These are phyloP conservation scores for Cladosporium velox DNA, from an alignment of 2,329 filamentous ascomycete species.

Conservation along the genomic window DNA sequence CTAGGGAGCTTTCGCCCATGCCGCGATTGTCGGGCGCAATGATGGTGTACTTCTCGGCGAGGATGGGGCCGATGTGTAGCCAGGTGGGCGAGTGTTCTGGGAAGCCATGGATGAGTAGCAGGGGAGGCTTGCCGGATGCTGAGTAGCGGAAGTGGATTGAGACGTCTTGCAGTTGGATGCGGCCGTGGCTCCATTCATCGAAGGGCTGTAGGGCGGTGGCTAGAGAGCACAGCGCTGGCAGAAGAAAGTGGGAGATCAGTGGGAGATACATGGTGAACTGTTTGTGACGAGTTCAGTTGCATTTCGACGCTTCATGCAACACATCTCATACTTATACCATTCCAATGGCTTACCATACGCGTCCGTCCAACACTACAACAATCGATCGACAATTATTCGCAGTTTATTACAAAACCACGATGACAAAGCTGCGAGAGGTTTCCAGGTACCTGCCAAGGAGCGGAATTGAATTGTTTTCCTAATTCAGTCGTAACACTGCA, in stretches of 20 bases:
- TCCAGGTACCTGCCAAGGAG: not conserved
- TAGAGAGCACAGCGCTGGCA: not conserved
- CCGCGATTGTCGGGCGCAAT: constrained; percentile 49
- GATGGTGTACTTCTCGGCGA: constrained; percentile 47
- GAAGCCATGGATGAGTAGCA: constrained; percentile 23
- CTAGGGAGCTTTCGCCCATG: constrained; percentile 38
- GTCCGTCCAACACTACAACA: not conserved
- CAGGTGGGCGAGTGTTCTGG: constrained; percentile 28
- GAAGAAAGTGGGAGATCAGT: not conserved
- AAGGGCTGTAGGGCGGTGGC: constrained; percentile 15
- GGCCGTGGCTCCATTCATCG: constrained; percentile 21
- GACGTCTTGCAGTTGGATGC: constrained; percentile 22
- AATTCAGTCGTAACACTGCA: not conserved
- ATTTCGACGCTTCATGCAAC: not conserved
- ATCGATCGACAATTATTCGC: not conserved
- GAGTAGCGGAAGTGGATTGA: constrained; percentile 25
- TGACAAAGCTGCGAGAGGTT: not conserved
- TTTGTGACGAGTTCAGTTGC: not conserved
- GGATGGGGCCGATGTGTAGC: constrained; percentile 44
- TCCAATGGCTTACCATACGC: not conserved
- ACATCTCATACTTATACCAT: not conserved
- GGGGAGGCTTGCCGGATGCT: constrained; percentile 21
- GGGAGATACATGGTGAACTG: not conserved
- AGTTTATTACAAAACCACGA: not conserved
- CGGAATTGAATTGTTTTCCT: not conserved